These are phyloP conservation scores for Helichrysum umbraculigerum DNA, from an alignment of 129 eudicot species.

Conservation along the genomic window DNA sequence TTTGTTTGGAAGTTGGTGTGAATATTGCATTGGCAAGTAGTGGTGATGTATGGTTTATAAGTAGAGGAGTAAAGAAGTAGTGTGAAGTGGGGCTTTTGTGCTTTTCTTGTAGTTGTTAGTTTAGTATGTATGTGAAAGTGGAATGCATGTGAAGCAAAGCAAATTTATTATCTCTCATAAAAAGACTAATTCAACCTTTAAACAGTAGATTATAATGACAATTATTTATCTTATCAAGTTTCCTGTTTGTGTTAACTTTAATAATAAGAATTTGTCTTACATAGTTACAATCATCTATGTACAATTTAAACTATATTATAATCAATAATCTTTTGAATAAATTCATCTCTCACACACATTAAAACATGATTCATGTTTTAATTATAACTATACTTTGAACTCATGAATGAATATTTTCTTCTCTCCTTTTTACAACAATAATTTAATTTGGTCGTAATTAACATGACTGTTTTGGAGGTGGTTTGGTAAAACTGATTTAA, in stretches of 20 bases:
- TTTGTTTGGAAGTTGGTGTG: slow-evolving; percentile 33
- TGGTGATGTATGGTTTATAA: slow-evolving; percentile 34
- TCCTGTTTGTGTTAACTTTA: background rate
- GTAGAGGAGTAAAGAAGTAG: slow-evolving; percentile 29
- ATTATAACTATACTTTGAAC: background rate
- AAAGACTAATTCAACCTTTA: slow-evolving; percentile 40
- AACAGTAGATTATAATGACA: slow-evolving; percentile 23
- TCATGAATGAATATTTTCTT: too few species aligned
- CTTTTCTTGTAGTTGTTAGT: slow-evolving; percentile 76
- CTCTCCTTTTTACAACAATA: too few species aligned
- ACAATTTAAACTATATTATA: background rate
- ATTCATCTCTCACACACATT: slow-evolving; percentile 1
- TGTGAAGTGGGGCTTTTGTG: slow-evolving; percentile 56
- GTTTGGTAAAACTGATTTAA: background rate
- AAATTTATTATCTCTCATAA: slow-evolving; percentile 47
- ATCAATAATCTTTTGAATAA: slow-evolving; percentile 4
- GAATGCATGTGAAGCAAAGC: slow-evolving; percentile 82
- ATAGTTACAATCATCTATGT: background rate
- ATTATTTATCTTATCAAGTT: background rate
- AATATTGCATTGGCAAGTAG: slow-evolving; percentile 30
- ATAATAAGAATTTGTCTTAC: slow-evolving; percentile 30
- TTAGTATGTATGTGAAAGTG: slow-evolving; percentile 71
- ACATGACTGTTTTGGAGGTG: too few species aligned
- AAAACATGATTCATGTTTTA: background rate
- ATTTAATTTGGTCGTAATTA: too few species aligned